phyloP scores from a whole-genome alignment of 768 basidiomycete genomes.

The Trametes cinnabarina region DNA sequence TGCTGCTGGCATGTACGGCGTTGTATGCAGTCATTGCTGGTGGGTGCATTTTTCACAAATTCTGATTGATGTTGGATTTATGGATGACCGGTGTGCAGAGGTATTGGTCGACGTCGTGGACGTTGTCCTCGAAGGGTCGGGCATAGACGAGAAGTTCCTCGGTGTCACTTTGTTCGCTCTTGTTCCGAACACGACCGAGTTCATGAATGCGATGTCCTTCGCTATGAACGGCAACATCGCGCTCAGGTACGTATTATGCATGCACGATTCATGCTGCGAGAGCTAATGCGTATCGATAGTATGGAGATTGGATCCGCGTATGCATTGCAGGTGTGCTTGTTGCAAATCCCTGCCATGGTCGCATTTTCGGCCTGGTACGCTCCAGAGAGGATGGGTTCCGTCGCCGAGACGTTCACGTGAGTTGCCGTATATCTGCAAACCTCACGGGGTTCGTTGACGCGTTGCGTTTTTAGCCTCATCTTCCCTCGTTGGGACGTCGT shows the following conservation, averaged over 20 bases:
- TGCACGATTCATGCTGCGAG: too few species aligned
- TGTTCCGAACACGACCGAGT: conserved; percentile 98
- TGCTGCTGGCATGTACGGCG: conserved; percentile 84
- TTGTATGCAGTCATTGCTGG: conserved; percentile 96
- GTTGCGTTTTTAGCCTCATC: conserved; percentile 61
- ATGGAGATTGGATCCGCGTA: conserved; percentile 99
- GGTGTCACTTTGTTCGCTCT: conserved; percentile 96
- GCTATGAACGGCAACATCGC: conserved; percentile 97
- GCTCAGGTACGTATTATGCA: conserved; percentile 59
- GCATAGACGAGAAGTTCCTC: conserved; percentile 96
- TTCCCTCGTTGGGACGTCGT: conserved; percentile 99
- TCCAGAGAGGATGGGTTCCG: conserved; percentile 80
- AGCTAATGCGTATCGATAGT: conserved; percentile 40
- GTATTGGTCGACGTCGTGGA: conserved; percentile 95
- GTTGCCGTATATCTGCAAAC: conserved; percentile 37
- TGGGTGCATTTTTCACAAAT: conserved; percentile 36
- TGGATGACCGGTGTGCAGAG: conserved; percentile 47
- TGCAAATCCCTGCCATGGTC: conserved; percentile 99
- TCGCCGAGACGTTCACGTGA: conserved; percentile 90
- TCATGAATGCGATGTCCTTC: conserved; percentile 99
- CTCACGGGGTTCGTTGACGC: not conserved
- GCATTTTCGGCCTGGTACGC: conserved; percentile 97
- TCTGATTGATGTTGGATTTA: not conserved
- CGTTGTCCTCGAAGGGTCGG: conserved; percentile 83
- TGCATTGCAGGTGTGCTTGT: conserved; percentile 93